Evolutionary conservation across 805 yeast species (phyloP).

Genomic region (Candida fluviatilis): DNA sequence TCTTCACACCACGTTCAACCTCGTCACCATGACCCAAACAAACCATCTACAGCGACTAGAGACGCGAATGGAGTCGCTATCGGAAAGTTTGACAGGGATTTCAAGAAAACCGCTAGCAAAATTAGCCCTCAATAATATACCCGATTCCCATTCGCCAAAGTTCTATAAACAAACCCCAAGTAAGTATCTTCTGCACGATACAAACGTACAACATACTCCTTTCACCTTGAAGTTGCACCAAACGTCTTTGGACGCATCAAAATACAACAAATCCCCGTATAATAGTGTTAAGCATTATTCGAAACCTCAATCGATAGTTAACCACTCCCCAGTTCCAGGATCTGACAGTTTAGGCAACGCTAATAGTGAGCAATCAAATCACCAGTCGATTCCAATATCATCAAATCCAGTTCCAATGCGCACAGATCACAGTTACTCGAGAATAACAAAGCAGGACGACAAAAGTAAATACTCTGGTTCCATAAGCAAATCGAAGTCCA

Average conservation of each 20-base stretch:
- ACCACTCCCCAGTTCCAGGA: not conserved
- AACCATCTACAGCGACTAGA: conserved; percentile 3
- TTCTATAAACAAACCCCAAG: not conserved
- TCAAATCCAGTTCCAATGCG: not conserved
- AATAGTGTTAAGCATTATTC: not conserved
- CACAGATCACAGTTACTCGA: not conserved
- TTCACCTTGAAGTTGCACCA: not conserved
- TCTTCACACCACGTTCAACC: too few species aligned
- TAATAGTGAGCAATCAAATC: too few species aligned
- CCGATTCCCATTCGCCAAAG: not conserved
- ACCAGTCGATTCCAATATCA: too few species aligned
- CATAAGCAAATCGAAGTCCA: conserved; percentile 5
- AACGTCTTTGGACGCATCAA: not conserved
- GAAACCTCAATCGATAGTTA: not conserved
- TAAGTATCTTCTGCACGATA: not conserved
- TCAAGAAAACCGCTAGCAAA: not conserved
- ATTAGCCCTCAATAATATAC: not conserved
- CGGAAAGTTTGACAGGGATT: not conserved
- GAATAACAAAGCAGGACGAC: not conserved
- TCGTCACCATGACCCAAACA: not conserved
- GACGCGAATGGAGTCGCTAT: conserved; percentile 1
- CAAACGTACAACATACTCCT: not conserved
- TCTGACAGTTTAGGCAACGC: too few species aligned
- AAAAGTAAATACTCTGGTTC: not conserved
- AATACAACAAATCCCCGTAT: not conserved